These are phyloP conservation scores for Xylariomycetidae sp. DNA, from an alignment of 2,329 filamentous ascomycete genomes.

Conservation along the genomic window DNA sequence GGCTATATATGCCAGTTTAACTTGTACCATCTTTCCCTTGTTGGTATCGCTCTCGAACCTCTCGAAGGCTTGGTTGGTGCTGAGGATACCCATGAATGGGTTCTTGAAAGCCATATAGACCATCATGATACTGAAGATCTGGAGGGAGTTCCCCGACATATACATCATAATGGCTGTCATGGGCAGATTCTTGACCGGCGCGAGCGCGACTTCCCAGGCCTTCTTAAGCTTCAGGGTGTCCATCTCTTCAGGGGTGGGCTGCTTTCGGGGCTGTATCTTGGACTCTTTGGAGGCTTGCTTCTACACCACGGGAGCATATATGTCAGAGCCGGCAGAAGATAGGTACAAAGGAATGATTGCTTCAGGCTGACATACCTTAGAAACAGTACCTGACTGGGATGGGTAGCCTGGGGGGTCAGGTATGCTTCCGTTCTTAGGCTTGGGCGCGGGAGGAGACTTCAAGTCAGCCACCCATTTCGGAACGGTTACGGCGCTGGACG, in stretches of 20 bases:
- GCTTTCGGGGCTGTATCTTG: slow-evolving; percentile 52
- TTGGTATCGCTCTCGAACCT: slow-evolving; percentile 84
- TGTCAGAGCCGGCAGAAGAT: slow-evolving; percentile 3
- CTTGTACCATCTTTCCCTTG: slow-evolving; percentile 66
- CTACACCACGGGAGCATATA: too few relatives aligned
- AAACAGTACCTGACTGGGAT: slow-evolving; percentile 41
- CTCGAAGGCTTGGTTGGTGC: slow-evolving; percentile 82
- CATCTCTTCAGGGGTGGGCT: slow-evolving; percentile 77
- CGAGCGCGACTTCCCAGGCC: slow-evolving; percentile 94
- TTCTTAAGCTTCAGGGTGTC: slow-evolving; percentile 97
- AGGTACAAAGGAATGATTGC: slow-evolving; percentile 1
- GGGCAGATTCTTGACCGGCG: slow-evolving; percentile 86
- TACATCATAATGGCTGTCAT: slow-evolving; percentile 99
- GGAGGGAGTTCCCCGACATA: slow-evolving; percentile 97
- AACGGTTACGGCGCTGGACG: slow-evolving; percentile 33
- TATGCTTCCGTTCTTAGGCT: slow-evolving; percentile 63
- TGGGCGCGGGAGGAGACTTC: slow-evolving; percentile 61
- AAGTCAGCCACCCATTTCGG: slow-evolving; percentile 84
- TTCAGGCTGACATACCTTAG: slow-evolving; percentile 52
- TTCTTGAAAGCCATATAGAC: slow-evolving; percentile 99
- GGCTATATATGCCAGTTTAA: slow-evolving; percentile 81
- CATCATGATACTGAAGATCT: slow-evolving; percentile 99
- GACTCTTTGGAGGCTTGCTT: slow-evolving; percentile 47
- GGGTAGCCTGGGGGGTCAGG: slow-evolving; percentile 85
- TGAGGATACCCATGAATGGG: slow-evolving; percentile 77